These are phyloP conservation scores for Plantago ovata DNA, from an alignment of 257 asterid genomes.

Conservation along the genomic window DNA sequence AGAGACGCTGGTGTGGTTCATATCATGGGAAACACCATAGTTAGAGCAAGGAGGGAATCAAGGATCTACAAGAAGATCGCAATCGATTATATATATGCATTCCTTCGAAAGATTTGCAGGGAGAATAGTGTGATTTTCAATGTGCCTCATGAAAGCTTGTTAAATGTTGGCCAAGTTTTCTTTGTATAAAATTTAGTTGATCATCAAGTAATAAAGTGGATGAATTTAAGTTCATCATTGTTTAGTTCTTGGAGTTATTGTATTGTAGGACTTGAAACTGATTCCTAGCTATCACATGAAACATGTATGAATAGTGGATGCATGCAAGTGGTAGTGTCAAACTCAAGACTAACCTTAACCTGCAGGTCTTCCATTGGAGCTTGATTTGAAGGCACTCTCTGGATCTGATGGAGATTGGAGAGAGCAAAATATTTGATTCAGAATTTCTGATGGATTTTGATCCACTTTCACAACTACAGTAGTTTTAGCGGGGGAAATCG, in stretches of 20 bases:
- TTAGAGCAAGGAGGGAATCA: slow-evolving; percentile 80
- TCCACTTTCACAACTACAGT: too few relatives aligned
- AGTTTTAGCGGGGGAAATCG: too few relatives aligned
- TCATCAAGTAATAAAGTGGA: slow-evolving; percentile 4
- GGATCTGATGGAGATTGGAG: too few relatives aligned
- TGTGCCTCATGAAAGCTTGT: slow-evolving; percentile 93
- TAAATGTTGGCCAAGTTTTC: slow-evolving; percentile 92
- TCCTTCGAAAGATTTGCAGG: slow-evolving; percentile 97
- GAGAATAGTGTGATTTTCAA: slow-evolving; percentile 91
- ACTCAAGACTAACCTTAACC: too few relatives aligned
- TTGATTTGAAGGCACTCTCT: too few relatives aligned
- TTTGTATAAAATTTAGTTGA: slow-evolving; percentile 42
- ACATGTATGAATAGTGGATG: too few relatives aligned
- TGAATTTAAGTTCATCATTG: neutral
- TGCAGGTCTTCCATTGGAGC: too few relatives aligned
- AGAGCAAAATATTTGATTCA: too few relatives aligned
- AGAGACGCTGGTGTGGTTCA: slow-evolving; percentile 95
- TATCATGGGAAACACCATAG: slow-evolving; percentile 81
- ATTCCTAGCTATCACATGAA: too few relatives aligned
- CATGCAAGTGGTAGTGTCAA: too few relatives aligned
- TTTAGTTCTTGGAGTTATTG: neutral
- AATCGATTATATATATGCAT: slow-evolving; percentile 80
- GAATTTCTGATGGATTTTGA: too few relatives aligned
- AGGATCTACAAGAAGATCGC: slow-evolving; percentile 70
- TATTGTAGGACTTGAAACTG: too few relatives aligned